These are phyloP conservation scores for Arthromyces matolae DNA, from an alignment of 768 basidiomycete species.

Conservation along the genomic window DNA sequence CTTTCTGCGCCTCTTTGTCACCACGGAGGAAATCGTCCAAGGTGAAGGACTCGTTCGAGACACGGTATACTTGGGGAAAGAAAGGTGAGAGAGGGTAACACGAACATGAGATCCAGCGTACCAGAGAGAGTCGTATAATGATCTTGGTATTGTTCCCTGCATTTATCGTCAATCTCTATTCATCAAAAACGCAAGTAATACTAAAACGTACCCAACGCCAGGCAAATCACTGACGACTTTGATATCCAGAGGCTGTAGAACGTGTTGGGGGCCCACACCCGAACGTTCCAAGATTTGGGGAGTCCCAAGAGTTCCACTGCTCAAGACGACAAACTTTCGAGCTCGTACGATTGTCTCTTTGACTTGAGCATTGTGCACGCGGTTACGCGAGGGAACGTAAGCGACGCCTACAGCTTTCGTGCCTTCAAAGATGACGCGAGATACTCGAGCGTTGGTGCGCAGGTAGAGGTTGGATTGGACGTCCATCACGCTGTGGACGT, in stretches of 20 bases:
- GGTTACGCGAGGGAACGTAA: constrained; percentile 62
- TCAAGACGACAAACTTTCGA: constrained; percentile 63
- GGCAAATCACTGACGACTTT: constrained; percentile 67
- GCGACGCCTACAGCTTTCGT: constrained; percentile 69
- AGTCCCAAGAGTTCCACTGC: constrained; percentile 65
- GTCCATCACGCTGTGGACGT: constrained; percentile 71
- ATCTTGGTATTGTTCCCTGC: constrained; percentile 68
- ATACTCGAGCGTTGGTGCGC: constrained; percentile 62
- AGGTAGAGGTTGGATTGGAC: constrained; percentile 64
- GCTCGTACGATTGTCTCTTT: constrained; percentile 64
- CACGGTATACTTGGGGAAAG: constrained; percentile 71
- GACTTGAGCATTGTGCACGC: constrained; percentile 46
- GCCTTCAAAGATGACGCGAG: constrained; percentile 69
- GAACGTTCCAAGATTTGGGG: constrained; percentile 74
- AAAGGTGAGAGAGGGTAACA: background rate
- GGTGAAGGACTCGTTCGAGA: constrained; percentile 60
- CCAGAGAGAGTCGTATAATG: constrained; percentile 69
- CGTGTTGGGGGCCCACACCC: constrained; percentile 54
- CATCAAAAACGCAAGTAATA: too few species aligned
- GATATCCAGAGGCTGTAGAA: constrained; percentile 55
- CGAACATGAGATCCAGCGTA: constrained; percentile 15
- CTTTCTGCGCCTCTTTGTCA: constrained; percentile 52
- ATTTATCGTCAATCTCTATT: too few species aligned
- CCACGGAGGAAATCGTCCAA: constrained; percentile 71
- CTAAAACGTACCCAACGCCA: constrained; percentile 59